phyloP scores from a whole-genome alignment of 1,284 basidiomycete species.

The Schizophyllum commune region DNA sequence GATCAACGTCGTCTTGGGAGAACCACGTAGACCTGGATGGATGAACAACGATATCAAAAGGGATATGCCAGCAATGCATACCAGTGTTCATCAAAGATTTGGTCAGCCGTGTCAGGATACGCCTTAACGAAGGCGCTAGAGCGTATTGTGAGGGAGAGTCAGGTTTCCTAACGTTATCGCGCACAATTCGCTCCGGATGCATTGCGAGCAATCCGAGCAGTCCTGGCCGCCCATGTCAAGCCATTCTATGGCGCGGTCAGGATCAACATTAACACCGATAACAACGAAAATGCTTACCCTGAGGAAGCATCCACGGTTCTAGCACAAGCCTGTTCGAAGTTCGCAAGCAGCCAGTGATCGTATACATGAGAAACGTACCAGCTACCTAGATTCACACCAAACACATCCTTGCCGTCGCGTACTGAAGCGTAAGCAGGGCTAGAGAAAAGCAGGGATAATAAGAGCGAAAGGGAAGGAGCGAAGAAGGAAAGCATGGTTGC shows the following conservation, averaged over 20 bases:
- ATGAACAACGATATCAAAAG: background rate
- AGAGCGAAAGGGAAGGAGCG: conserved; percentile 7
- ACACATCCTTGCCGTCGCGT: conserved; percentile 40
- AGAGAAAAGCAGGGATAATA: conserved; percentile 16
- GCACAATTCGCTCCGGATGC: conserved; percentile 56
- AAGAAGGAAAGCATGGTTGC: background rate
- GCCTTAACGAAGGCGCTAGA: conserved; percentile 48
- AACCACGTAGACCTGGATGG: conserved; percentile 62
- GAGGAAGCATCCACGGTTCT: conserved; percentile 67
- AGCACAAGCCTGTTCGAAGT: conserved; percentile 40
- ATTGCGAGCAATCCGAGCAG: conserved; percentile 44
- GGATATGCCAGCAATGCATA: conserved; percentile 16
- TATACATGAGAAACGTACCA: no score
- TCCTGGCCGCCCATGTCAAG: conserved; percentile 53
- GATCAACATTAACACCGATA: background rate
- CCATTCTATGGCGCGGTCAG: conserved; percentile 40
- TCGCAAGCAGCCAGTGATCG: no score
- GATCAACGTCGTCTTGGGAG: conserved; percentile 49
- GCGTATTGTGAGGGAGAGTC: background rate
- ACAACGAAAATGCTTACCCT: conserved; percentile 25
- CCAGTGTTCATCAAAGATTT: conserved; percentile 59
- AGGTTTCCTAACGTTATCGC: conserved; percentile 9
- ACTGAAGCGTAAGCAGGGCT: conserved; percentile 9
- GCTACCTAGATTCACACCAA: conserved; percentile 59
- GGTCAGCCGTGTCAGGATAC: conserved; percentile 51